Conservation (phyloP, 2,329 filamentous ascomycete species). For the Neopestalotiopsis sp. region DNA sequence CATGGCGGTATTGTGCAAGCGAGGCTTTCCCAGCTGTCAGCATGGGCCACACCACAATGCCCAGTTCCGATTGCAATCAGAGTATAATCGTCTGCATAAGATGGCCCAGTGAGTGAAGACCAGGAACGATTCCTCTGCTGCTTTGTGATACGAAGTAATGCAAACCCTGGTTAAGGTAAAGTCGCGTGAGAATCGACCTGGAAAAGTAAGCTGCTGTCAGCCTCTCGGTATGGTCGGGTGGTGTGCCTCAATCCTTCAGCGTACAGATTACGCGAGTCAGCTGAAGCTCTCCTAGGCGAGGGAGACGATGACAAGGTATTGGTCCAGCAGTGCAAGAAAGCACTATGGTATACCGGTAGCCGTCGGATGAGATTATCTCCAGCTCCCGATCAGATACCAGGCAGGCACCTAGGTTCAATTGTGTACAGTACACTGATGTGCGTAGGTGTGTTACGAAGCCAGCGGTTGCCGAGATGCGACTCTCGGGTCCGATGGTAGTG, state of each 20-base stretch:
- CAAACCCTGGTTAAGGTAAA: background rate
- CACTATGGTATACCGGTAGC: background rate
- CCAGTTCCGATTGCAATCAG: background rate
- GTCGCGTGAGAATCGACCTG: background rate
- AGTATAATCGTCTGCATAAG: background rate
- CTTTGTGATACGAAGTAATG: background rate
- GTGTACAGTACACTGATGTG: background rate
- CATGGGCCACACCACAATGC: background rate
- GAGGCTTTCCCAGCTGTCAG: background rate
- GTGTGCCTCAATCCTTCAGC: background rate
- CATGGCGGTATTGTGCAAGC: background rate
- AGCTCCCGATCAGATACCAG: background rate
- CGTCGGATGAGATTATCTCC: background rate
- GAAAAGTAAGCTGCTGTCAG: background rate
- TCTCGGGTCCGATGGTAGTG: conserved; percentile 1
- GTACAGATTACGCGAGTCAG: background rate
- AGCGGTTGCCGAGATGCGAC: background rate
- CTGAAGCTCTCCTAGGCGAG: background rate
- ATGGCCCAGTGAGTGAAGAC: background rate
- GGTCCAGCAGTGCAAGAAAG: too few relatives aligned
- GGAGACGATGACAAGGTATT: too few relatives aligned
- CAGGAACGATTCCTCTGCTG: background rate
- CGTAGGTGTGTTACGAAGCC: background rate
- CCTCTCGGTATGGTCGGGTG: background rate
- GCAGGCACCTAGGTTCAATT: background rate